Evolutionary conservation across 164 flowering plant genomes (phyloP).

Genomic region (Sedum album): DNA sequence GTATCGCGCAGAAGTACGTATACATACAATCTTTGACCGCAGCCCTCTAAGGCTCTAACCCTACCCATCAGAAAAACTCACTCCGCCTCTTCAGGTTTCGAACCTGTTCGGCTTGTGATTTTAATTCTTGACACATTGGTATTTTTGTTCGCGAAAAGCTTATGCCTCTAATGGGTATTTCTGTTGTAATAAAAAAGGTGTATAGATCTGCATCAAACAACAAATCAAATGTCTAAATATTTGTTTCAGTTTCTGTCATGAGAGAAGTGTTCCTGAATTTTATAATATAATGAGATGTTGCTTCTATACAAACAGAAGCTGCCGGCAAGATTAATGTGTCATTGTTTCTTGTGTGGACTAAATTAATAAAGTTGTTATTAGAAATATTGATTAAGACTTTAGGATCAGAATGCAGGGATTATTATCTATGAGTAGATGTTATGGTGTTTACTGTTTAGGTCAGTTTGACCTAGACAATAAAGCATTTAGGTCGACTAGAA

Average conservation of each 20-base stretch:
- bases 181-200: not conserved
- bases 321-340: constrained; percentile 2
- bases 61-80: no score
- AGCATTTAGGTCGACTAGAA: no score
- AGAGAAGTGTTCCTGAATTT: not conserved
- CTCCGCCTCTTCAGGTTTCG: no score
- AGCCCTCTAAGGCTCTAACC: no score
- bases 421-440: no score
- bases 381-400: not conserved
- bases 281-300: not conserved
- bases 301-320: constrained; percentile 3
- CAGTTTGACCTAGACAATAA: no score
- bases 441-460: no score
- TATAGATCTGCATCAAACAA: not conserved
- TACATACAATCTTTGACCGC: no score
- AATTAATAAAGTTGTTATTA: not conserved
- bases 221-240: not conserved
- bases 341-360: not conserved
- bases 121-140: no score
- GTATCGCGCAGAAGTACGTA: not conserved
- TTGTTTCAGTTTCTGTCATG: not conserved
- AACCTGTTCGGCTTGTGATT: no score
- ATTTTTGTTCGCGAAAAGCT: no score
- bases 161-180: no score
- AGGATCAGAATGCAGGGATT: not conserved